Evolutionary conservation across 129 eudicot species (phyloP).

Genomic region (Escallonia herrerae): DNA sequence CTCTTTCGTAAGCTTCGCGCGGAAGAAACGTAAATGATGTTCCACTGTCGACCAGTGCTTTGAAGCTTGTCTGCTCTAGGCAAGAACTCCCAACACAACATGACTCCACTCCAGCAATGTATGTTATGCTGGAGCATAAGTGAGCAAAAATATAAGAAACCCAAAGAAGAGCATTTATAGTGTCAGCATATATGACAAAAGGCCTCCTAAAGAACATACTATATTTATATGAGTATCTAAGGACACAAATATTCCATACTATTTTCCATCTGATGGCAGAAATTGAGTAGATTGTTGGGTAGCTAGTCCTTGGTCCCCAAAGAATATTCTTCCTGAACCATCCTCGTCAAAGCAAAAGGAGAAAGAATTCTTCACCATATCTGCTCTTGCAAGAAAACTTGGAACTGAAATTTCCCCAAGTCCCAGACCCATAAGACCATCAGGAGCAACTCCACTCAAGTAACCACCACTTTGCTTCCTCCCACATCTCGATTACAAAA

Average conservation of each 20-base stretch:
- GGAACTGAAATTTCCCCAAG: conserved; percentile 78
- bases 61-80: conserved; percentile 57
- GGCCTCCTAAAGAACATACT: too few relatives aligned
- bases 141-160: conserved; percentile 1
- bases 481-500: conserved; percentile 64
- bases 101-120: conserved; percentile 75
- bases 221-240: not conserved
- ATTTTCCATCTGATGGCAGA: conserved; percentile 52
- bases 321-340: conserved; percentile 79
- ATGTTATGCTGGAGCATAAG: conserved; percentile 47
- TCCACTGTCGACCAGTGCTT: conserved; percentile 83
- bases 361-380: conserved; percentile 56
- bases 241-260: conserved; percentile 34
- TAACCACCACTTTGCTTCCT: conserved; percentile 90
- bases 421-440: conserved; percentile 93
- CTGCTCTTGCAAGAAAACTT: conserved; percentile 79
- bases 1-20: conserved; percentile 34
- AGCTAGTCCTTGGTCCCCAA: conserved; percentile 82
- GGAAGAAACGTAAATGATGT: conserved; percentile 82
- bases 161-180: not conserved
- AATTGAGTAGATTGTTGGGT: conserved; percentile 64
- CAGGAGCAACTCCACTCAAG: conserved; percentile 93
- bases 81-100: conserved; percentile 69
- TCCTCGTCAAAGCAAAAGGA: conserved; percentile 83
- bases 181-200: not conserved